A percentile compares a stretch with the other conserved stretches of the same genome.
Conservation (phyloP, 2,329 filamentous ascomycete genomes). For the Tolypocladium tropicale region DNA sequence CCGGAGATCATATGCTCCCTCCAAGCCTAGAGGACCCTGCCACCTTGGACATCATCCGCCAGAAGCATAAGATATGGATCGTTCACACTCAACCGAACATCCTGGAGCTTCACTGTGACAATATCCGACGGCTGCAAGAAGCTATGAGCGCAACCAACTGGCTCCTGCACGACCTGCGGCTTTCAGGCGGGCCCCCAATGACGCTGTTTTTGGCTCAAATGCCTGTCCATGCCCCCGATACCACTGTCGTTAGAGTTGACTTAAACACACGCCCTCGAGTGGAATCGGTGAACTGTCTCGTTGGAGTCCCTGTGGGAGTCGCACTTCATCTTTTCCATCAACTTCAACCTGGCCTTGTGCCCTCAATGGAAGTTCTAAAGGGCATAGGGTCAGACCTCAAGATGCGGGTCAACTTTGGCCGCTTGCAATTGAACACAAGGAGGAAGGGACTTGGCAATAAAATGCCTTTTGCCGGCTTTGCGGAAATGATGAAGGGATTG, state of each 20-base stretch:
- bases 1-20: slow-evolving; percentile 16
- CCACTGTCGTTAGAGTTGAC: slow-evolving; percentile 11
- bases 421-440: slow-evolving; percentile 13
- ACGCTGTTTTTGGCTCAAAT: slow-evolving; percentile 18
- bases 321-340: slow-evolving; percentile 6
- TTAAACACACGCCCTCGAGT: slow-evolving; percentile 14
- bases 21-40: slow-evolving; percentile 11
- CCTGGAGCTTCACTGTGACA: slow-evolving; percentile 15
- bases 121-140: slow-evolving; percentile 13
- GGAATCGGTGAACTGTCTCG: neutral
- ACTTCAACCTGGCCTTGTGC: slow-evolving; percentile 9
- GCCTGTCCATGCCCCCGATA: slow-evolving; percentile 6
- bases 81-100: slow-evolving; percentile 10
- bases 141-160: slow-evolving; percentile 19
- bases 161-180: slow-evolving; percentile 20
- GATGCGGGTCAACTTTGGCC: slow-evolving; percentile 23
- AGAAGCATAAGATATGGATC: slow-evolving; percentile 20
- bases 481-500: slow-evolving; percentile 14
- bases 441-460: slow-evolving; percentile 13
- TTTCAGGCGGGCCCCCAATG: slow-evolving; percentile 13
- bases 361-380: slow-evolving; percentile 14
- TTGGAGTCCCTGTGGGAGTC: neutral
- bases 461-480: slow-evolving; percentile 14
- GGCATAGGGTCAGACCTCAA: slow-evolving; percentile 13
- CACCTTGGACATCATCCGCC: slow-evolving; percentile 17